Base-by-base conservation (phyloP, 2,329 filamentous ascomycete species). In the Colletotrichum chlorophyti region DNA sequence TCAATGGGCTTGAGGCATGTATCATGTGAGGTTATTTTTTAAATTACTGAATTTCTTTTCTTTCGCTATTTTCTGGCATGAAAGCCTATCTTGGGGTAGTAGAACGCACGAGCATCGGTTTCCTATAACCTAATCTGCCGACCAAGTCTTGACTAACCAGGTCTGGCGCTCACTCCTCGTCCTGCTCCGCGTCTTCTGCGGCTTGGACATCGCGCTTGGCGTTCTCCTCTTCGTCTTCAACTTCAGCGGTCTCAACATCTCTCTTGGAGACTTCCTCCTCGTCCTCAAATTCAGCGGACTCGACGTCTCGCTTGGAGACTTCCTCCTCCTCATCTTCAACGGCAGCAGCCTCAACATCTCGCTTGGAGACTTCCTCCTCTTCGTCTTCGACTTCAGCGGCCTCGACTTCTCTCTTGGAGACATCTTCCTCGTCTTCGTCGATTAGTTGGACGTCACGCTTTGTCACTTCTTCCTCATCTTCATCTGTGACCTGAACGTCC, bases 231-330 rank as follows among this genome's bases (percentile, higher is more conserved):
- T 48, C 21, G 5, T 54, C 52, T 5, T 24, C 43, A 4, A 19
- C 24, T 8, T 45, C 26, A 10, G 42, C 17, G n/a, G 38, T 34
- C 24, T 50, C 3, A 9, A 32, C 19, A 5, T 48, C 51, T 4
- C 43, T 24, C 45, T 55, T 49, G 43, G 21, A 15, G 2, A 54
- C 12, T 3, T 54, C 51, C 19, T 54, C 51, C 8, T 54, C 29
- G 10, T 55, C 53, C 8, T 43, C 38, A 11, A 3, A 38, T 2
- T 12, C 8, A 6, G 14, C 4, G 6, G 43, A n/a, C 19, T 41
- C 3, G 5, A 31, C 26, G 6, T 57, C 31, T 2, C 38, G 14
- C 38, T 51, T 51, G 38, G 21, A n/a, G 2, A 51, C 15, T 3
- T 57, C 49, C 12, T 54, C 50, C 6, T 54, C 24, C 23, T 59